A percentile compares a stretch with the other conserved stretches of the same genome.
phyloP scores from a whole-genome alignment of 1,139 yeast species.

The Hyphopichia wangnamkhiaoensis region DNA sequence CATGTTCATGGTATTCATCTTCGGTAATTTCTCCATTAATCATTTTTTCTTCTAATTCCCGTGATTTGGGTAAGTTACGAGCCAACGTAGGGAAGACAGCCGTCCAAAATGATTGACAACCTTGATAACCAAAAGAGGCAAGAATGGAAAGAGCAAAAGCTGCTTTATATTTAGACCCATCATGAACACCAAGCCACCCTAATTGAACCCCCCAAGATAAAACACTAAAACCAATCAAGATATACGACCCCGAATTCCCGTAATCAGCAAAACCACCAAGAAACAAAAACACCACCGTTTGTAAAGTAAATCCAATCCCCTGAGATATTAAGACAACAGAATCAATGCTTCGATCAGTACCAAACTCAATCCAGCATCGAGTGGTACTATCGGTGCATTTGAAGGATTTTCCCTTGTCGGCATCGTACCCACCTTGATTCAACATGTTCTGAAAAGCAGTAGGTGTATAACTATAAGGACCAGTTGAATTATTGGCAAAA shows the following conservation, averaged over 20 bases:
- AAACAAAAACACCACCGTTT: constrained; percentile 8
- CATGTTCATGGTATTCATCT: constrained; percentile 6
- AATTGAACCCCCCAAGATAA: constrained; percentile 9
- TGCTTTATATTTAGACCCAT: constrained; percentile 8
- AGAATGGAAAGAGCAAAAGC: constrained; percentile 8
- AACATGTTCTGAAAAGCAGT: constrained; percentile 10
- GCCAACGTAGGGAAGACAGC: constrained; percentile 9
- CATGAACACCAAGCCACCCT: constrained; percentile 9
- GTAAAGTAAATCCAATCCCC: constrained; percentile 9
- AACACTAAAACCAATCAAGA: constrained; percentile 8
- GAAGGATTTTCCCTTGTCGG: constrained; percentile 4
- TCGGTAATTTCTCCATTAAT: constrained; percentile 8
- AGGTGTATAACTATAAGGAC: constrained; percentile 9
- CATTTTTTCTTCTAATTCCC: constrained; percentile 4
- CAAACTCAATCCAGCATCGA: constrained; percentile 7
- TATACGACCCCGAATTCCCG: constrained; percentile 7
- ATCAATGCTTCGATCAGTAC: constrained; percentile 6
- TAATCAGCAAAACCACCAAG: constrained; percentile 10
- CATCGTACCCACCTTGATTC: constrained; percentile 10
- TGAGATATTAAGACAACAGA: constrained; percentile 9
- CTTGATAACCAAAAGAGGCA: constrained; percentile 11
- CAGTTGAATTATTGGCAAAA: constrained; percentile 9
- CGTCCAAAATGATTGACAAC: constrained; percentile 11
- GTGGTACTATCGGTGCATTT: constrained; percentile 8
- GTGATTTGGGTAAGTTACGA: constrained; percentile 4